Percentiles rank a stretch among this genome's conserved stretches.
Evolutionary conservation across 208 protist genomes (phyloP).

Genomic region (Paratrypanosoma confusum): DNA sequence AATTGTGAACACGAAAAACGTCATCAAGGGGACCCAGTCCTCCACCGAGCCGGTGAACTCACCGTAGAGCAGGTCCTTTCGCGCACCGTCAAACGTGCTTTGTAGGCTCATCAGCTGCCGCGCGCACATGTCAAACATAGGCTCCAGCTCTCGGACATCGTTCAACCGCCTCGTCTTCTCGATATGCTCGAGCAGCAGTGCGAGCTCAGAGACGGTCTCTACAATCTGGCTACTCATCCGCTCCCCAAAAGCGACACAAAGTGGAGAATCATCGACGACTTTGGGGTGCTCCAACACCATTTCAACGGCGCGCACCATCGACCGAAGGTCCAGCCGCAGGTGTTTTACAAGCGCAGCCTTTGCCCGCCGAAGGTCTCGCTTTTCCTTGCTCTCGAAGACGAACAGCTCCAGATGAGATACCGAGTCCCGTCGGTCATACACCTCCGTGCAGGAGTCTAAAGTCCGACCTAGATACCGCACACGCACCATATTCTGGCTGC

Average conservation of each 20-base stretch:
- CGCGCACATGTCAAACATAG: slow-evolving; percentile 31
- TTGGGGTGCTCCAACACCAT: slow-evolving; percentile 61
- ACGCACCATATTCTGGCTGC: slow-evolving; percentile 74
- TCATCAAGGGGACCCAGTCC: slow-evolving; percentile 86
- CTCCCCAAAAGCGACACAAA: slow-evolving; percentile 53
- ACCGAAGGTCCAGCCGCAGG: slow-evolving; percentile 66
- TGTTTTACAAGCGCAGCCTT: slow-evolving; percentile 59
- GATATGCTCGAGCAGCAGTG: slow-evolving; percentile 48
- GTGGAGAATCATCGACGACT: slow-evolving; percentile 60
- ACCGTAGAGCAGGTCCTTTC: slow-evolving; percentile 77
- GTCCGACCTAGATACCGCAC: slow-evolving; percentile 39
- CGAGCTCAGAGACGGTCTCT: slow-evolving; percentile 38
- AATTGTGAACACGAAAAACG: slow-evolving; percentile 81
- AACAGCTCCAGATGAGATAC: too few species aligned
- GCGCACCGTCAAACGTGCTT: slow-evolving; percentile 37
- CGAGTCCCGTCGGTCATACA: too few species aligned
- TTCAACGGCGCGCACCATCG: slow-evolving; percentile 68
- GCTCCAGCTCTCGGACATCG: slow-evolving; percentile 21
- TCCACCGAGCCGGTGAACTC: slow-evolving; percentile 50
- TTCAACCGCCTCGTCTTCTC: slow-evolving; percentile 31
- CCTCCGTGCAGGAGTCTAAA: too few species aligned
- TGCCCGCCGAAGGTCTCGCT: slow-evolving; percentile 40
- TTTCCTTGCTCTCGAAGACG: slow-evolving; percentile 60
- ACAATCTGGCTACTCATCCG: slow-evolving; percentile 43
- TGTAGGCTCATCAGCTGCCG: slow-evolving; percentile 43